These are phyloP conservation scores for Sutorius australiensis DNA, from an alignment of 768 basidiomycete genomes.

Conservation along the genomic window DNA sequence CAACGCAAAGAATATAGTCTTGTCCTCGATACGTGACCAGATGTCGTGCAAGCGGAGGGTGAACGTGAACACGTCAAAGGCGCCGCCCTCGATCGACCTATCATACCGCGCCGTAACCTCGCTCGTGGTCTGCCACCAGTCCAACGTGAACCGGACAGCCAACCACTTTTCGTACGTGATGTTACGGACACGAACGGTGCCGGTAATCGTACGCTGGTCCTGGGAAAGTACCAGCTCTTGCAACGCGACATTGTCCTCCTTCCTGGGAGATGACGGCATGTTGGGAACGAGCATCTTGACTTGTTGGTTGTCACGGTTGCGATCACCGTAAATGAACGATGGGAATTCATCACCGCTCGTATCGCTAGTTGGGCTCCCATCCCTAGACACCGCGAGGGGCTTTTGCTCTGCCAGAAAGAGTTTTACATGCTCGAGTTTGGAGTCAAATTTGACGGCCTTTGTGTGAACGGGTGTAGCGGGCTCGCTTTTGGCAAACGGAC, in stretches of 20 bases:
- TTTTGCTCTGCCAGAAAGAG: constrained; percentile 94
- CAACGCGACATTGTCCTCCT: constrained; percentile 46
- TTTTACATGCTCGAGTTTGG: constrained; percentile 90
- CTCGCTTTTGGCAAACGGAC: constrained; percentile 58
- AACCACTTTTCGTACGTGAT: constrained; percentile 85
- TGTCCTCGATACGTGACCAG: constrained; percentile 72
- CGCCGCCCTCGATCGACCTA: constrained; percentile 35
- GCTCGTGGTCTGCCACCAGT: constrained; percentile 93
- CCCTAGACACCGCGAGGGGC: constrained; percentile 87
- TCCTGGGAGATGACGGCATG: constrained; percentile 48
- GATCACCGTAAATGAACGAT: constrained; percentile 57
- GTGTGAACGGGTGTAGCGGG: constrained; percentile 74
- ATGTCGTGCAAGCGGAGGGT: constrained; percentile 74
- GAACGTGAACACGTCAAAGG: constrained; percentile 75
- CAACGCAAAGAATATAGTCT: constrained; percentile 76
- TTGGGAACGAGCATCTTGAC: constrained; percentile 65
- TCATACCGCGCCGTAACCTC: constrained; percentile 80
- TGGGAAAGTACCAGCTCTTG: constrained; percentile 52
- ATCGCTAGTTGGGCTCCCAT: constrained; percentile 83
- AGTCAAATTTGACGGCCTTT: constrained; percentile 91
- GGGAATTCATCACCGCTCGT: constrained; percentile 81
- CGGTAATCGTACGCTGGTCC: constrained; percentile 57
- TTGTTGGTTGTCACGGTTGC: constrained; percentile 31
- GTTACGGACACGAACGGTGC: constrained; percentile 77
- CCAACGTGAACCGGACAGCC: constrained; percentile 87